These are phyloP conservation scores for Lolium perenne DNA, from an alignment of 176 grass and related monocot species.

Conservation along the genomic window DNA sequence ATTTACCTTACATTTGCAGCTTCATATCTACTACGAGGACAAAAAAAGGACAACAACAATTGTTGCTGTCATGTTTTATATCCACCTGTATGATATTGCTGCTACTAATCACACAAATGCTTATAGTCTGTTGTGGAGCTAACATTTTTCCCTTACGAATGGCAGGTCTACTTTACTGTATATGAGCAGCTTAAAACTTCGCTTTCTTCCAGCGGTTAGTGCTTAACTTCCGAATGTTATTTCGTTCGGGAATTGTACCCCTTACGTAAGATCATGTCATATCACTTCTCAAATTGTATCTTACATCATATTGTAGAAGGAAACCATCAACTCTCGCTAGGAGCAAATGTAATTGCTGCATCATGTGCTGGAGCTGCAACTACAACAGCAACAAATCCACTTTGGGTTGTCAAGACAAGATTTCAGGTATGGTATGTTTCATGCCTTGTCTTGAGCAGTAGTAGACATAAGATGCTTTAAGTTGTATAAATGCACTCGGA, in stretches of 20 bases:
- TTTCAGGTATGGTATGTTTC: slow-evolving; percentile 70
- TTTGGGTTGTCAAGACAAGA: slow-evolving; percentile 99
- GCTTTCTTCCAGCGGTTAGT: slow-evolving; percentile 80
- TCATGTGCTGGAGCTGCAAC: slow-evolving; percentile 98
- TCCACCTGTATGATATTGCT: background rate
- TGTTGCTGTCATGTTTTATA: background rate
- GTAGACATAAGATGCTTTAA: background rate
- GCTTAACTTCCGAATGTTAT: slow-evolving; percentile 32
- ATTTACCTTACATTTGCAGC: slow-evolving; percentile 36
- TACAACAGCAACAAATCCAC: slow-evolving; percentile 85
- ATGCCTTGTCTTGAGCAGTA: slow-evolving; percentile 22
- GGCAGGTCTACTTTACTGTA: slow-evolving; percentile 90
- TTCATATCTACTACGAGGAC: background rate
- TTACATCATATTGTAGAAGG: slow-evolving; percentile 66
- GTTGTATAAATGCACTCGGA: slow-evolving; percentile 12
- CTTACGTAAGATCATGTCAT: slow-evolving; percentile 8
- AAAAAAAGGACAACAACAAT: background rate
- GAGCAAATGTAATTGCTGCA: slow-evolving; percentile 89
- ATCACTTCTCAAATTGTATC: slow-evolving; percentile 28
- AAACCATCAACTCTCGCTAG: slow-evolving; percentile 72
- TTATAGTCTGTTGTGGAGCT: slow-evolving; percentile 21
- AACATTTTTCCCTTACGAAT: slow-evolving; percentile 28
- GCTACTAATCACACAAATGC: background rate
- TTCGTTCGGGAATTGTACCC: background rate
- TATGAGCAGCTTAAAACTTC: slow-evolving; percentile 93